Conservation (phyloP, 192 early-diverging fungal genomes). For the Entomortierella parvispora region DNA sequence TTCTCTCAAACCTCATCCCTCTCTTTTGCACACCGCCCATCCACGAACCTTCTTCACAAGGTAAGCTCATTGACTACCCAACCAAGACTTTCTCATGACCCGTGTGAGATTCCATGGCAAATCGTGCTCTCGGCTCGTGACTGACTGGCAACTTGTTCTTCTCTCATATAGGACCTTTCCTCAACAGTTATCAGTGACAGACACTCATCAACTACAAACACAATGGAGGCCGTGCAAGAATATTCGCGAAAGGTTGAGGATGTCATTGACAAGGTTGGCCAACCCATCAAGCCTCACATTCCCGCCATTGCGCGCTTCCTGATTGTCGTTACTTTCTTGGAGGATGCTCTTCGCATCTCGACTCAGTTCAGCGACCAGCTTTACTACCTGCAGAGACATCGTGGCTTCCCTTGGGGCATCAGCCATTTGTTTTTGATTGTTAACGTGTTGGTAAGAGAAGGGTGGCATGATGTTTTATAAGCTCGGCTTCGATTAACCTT, state of each 20-base stretch:
- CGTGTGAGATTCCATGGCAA: too few relatives aligned
- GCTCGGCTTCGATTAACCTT: too few relatives aligned
- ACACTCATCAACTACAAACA: neutral
- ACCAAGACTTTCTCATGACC: too few relatives aligned
- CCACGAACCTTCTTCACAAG: too few relatives aligned
- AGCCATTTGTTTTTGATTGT: constrained; percentile 87
- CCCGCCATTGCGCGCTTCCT: constrained; percentile 91
- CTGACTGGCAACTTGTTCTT: too few relatives aligned
- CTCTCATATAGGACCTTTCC: too few relatives aligned
- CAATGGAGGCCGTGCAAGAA: constrained; percentile 57
- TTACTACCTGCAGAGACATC: constrained; percentile 82
- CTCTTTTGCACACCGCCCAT: too few relatives aligned
- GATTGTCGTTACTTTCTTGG: constrained; percentile 96
- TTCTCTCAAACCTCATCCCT: too few relatives aligned
- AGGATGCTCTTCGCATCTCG: constrained; percentile 90
- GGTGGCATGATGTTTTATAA: too few relatives aligned
- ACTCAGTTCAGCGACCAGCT: constrained; percentile 93
- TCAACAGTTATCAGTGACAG: too few relatives aligned
- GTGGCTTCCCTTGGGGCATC: constrained; percentile 81
- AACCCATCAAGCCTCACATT: constrained; percentile 91
- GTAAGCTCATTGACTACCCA: too few relatives aligned
- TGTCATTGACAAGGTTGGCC: constrained; percentile 75
- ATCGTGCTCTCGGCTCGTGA: too few relatives aligned
- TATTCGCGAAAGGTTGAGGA: constrained; percentile 77
- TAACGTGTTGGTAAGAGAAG: constrained; percentile 78